These are phyloP conservation scores for Dryas integrifolia DNA, from an alignment of 331 rosid genomes.

Conservation along the genomic window DNA sequence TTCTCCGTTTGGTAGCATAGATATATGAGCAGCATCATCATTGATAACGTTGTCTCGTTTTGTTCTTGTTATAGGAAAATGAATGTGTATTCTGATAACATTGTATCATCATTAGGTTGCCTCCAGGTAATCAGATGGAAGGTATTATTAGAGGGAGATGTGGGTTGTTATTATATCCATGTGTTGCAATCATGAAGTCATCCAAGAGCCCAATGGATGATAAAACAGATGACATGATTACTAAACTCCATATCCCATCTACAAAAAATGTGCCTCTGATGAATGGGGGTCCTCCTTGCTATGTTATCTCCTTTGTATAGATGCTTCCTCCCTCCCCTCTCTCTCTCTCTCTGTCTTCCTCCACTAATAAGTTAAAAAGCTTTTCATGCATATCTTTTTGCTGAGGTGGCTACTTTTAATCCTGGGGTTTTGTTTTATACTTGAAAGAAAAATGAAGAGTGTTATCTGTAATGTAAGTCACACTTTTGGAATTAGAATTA, in stretches of 20 bases:
- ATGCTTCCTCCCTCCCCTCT: not conserved
- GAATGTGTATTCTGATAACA: constrained; percentile 21
- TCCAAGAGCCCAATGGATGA: constrained; percentile 17
- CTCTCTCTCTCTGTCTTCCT: not conserved
- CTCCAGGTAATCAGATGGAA: constrained; percentile 25
- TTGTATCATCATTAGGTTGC: constrained; percentile 29
- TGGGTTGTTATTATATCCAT: constrained; percentile 18
- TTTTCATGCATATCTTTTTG: not conserved
- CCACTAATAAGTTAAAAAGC: not conserved
- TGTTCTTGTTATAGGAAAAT: constrained; percentile 2
- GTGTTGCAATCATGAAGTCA: constrained; percentile 21
- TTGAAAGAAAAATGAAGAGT: not conserved
- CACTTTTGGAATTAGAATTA: too few species aligned
- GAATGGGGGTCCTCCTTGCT: not conserved
- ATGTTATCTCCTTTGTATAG: constrained; percentile 15
- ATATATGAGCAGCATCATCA: constrained; percentile 25
- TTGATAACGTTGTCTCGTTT: constrained; percentile 5
- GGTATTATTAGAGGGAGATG: constrained; percentile 11
- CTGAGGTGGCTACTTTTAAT: not conserved
- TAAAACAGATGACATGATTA: constrained; percentile 15
- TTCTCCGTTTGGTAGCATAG: constrained; percentile 5
- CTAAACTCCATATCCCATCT: constrained; percentile 1
- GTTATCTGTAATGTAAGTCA: too few species aligned
- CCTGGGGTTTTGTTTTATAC: not conserved
- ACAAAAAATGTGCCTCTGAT: constrained; percentile 3